These are phyloP conservation scores for Gastrolobium bilobum DNA, from an alignment of 306 rosid genomes.

Conservation along the genomic window DNA sequence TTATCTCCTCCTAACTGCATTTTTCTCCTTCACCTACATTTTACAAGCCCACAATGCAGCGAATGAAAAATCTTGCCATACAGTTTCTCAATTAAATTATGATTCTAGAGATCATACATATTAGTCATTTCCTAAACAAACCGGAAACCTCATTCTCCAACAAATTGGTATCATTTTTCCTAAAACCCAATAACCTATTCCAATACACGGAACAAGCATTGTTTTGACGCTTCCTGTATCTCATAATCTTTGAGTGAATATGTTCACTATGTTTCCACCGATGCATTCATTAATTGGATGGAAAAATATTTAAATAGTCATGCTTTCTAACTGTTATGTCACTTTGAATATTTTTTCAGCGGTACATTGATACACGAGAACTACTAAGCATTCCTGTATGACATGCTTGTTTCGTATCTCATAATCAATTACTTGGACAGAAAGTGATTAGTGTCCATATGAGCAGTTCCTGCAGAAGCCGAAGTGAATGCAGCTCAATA, in stretches of 20 bases:
- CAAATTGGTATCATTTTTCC: slow-evolving; percentile 4
- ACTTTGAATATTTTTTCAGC: neutral
- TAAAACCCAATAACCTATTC: slow-evolving; percentile 5
- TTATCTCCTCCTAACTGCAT: slow-evolving; percentile 12
- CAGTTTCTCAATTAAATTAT: slow-evolving; percentile 13
- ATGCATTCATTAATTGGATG: neutral
- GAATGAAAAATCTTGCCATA: neutral
- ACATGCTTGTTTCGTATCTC: neutral
- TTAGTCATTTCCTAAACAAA: neutral
- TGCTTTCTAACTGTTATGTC: slow-evolving; percentile 8
- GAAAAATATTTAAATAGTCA: neutral
- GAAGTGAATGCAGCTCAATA: slow-evolving; percentile 32
- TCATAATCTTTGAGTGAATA: neutral
- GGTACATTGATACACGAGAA: neutral
- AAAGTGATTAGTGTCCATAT: neutral
- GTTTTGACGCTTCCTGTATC: neutral
- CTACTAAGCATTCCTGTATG: neutral
- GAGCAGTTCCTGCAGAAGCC: slow-evolving; percentile 20
- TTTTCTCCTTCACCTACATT: slow-evolving; percentile 21
- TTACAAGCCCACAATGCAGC: slow-evolving; percentile 1
- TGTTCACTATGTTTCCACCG: neutral
- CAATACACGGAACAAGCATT: slow-evolving; percentile 12
- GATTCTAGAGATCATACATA: slow-evolving; percentile 14
- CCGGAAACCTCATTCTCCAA: neutral
- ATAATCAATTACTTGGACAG: slow-evolving; percentile 19